Evolutionary conservation across 1,284 basidiomycete species (phyloP), one percentile per base, ranked within the genome.

Genomic region (Cronartium ribicola): DNA sequence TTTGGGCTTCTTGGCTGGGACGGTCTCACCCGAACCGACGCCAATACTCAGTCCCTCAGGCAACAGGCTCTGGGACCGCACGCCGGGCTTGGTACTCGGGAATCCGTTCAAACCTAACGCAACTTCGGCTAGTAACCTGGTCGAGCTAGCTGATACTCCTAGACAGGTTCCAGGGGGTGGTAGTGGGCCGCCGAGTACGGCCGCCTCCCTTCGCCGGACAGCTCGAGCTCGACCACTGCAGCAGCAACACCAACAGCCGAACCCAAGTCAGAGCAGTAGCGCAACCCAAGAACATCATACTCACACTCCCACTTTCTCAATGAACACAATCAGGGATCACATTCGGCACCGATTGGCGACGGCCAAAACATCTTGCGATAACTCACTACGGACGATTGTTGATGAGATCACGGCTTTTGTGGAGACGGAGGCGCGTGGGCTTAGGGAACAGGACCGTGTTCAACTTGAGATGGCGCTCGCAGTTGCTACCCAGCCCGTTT

Each of bases 311-410:
- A 61, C 72, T 3, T 79, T 79, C 48, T 79, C 80, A 20, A 80
- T 80, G 75, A 72, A 78, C 60, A 95, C 94, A 79, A 94, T 98
- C 76, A 86, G 91, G 72, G 88, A 92, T 75, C 94, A 98, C 84
- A 92, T 98, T 79, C 92, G 91, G 63, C 88, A 93, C 78, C 89
- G 95, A 71, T 88, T 98, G 81, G 90, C 90, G 82, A 89, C 89
- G 0, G 94, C 95, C 75, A 98, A 98, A 84, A 88, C 90, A 70
- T 90, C 91, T 77, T 98, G 95, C 84, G 94, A 98, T 86, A 90
- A 90, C 83, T 93, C 96, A 80, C 86, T 98, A 11, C 88, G 89
- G 80, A 89, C 91, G 78, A 91, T 97, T 79, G 91, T 95, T 69
- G 89, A 91, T 80, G 91, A 89, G 75, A 94, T 98, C 84, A 95